Conservation (phyloP, 2,329 filamentous ascomycete genomes). For the Phaeosphaeria sp. region DNA sequence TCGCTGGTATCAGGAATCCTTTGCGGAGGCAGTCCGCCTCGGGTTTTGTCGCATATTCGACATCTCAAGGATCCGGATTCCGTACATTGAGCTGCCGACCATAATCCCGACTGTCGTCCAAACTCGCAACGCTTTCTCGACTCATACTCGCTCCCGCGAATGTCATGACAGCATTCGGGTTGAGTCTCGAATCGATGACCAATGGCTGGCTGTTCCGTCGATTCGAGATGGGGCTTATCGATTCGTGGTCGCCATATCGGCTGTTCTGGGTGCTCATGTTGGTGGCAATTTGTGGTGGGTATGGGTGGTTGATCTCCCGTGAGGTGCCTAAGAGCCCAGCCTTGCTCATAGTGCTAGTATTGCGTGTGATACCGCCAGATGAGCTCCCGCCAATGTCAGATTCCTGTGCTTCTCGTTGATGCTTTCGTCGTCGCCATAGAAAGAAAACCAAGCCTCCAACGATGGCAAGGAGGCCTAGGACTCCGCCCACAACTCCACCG, state of each 20-base stretch:
- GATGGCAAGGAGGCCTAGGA: constrained; percentile 45
- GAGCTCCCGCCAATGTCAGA: constrained; percentile 17
- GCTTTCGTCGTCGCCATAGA: constrained; percentile 44
- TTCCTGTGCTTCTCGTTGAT: constrained; percentile 26
- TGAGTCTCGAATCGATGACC: constrained; percentile 57
- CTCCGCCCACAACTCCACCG: constrained; percentile 53
- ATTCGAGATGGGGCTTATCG: constrained; percentile 43
- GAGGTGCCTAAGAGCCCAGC: constrained; percentile 50
- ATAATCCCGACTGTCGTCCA: constrained; percentile 57
- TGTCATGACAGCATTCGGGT: constrained; percentile 55
- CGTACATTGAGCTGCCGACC: constrained; percentile 52
- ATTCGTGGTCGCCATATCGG: constrained; percentile 34
- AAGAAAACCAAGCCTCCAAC: constrained; percentile 49
- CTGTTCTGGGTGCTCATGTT: constrained; percentile 37
- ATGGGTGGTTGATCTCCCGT: constrained; percentile 21
- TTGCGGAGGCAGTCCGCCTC: not conserved
- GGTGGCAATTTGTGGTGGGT: constrained; percentile 34
- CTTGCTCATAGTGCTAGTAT: constrained; percentile 57
- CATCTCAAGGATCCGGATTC: constrained; percentile 8
- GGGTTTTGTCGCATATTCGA: constrained; percentile 3
- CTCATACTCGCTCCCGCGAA: constrained; percentile 52
- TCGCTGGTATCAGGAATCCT: constrained; percentile 12
- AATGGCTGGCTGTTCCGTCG: constrained; percentile 52
- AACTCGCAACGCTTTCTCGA: constrained; percentile 53
- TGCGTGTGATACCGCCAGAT: constrained; percentile 44